Base-by-base conservation (phyloP, 208 protist genomes). In the Leishmania arabica region DNA sequence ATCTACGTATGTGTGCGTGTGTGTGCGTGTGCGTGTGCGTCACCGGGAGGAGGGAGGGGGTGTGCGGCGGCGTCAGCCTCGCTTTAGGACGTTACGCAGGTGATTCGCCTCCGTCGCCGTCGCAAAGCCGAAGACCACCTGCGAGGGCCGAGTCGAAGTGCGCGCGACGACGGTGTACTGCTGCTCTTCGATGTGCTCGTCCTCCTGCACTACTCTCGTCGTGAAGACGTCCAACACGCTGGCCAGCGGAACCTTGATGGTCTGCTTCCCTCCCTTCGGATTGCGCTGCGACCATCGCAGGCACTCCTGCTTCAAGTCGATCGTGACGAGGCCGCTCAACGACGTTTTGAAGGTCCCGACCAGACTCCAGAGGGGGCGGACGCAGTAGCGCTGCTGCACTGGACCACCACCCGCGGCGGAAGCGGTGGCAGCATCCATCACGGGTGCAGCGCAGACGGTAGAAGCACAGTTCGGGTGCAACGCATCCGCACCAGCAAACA, bases 341-440 rank as follows among this genome's bases (percentile, higher is more conserved):
- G 78, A 82, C 27, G 89, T 92, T 83, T 95, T 97, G 80, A 95
- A 97, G 42, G 94, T 95, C 5, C 94, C 94, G 24, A 97, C 88
- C 40, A 97, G 87, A 78, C 88, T 92, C 92, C 94, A 97, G 37
- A 90, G 77, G 21, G 94, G 94, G 4, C 78, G 90, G 49, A 88
- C 85, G 83, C 92, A 93, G 68, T 87, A 87, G 17, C 89, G 87
- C 45, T 82, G 79, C 69, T 82, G 82, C 51, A 21, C 51, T n/a
- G 24, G 68, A 74, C 65, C 74, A 49, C 54, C 53, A 40, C 53
- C 27, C 42, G 42, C 54, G 45, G 31, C 75, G 69, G 47, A 40
- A n/a, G 31, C 45, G 37, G 53, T n/a, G 69, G 27, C 69, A 8
- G 21, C 21, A 51, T 45, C 9, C 45, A 40, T 45, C 45, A 40